Base-by-base conservation (phyloP, 2,329 filamentous ascomycete genomes). In the Paramyrothecium sp. region DNA sequence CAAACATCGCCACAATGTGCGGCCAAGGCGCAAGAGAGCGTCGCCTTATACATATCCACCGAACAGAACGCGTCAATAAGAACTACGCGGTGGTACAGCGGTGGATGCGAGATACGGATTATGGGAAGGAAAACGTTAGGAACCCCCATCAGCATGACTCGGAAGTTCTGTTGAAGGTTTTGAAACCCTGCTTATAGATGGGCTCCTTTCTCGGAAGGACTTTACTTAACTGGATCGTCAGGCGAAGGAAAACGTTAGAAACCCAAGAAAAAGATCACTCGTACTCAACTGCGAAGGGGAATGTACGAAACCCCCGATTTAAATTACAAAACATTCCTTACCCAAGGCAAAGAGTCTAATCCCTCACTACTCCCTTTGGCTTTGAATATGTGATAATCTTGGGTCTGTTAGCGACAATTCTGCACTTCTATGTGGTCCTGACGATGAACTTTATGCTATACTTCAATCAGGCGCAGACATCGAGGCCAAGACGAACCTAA, bases 371-470 rank as follows among this genome's bases (percentile, higher is more conserved):
- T 56, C 54, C 49, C 54, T 56, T 52, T 44, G 48, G 30, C 53
- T 38, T 38, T 38, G 33, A 38, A 38, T 38, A 8, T 16, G 26
- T 21, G 46, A 48, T 21, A 8, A 48, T 48, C 19, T 48, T n/a
- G 46, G 20, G 46, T 48, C 16, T n/a, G 50, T 47, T 60, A 54
- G 57, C 53, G 49, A 55, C 20, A 44, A 54, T 51, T 57, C 54
- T 33, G 56, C 56, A 57, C 56, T 57, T 57, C 51, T 57, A 57
- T 51, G 56, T 30, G 54, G 56, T 54, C 41, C 23, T 51, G 51
- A 30, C 52, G 56, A 57, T 67, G 20, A 56, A 56, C 56, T 56
- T 54, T 34, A 10, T 21, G 57, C 30, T 60, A 55, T 50, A 3
- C 8, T 21, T 48, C 46, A 38, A 38, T 16, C 46, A 38, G 8